phyloP scores from a whole-genome alignment of 768 basidiomycete genomes.

The Dioszegia hungarica region DNA sequence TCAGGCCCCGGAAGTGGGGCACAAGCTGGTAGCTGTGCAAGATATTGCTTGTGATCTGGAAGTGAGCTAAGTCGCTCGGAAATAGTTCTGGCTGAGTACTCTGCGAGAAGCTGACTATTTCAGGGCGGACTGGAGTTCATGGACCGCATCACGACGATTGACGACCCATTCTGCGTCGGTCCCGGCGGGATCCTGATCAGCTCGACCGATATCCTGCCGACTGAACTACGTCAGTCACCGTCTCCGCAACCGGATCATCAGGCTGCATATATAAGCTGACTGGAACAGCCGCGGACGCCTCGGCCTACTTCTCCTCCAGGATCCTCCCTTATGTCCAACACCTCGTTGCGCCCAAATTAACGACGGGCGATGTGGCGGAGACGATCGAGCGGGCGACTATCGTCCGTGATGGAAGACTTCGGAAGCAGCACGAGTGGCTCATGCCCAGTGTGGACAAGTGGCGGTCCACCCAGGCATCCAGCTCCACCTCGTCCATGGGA shows the following conservation, averaged over 20 bases:
- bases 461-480: background rate
- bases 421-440: conserved; percentile 60
- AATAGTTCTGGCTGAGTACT: no score
- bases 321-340: conserved; percentile 65
- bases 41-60: conserved; percentile 88
- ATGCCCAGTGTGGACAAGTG: conserved; percentile 51
- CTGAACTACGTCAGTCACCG: conserved; percentile 58
- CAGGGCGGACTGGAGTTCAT: conserved; percentile 84
- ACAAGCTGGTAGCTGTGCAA: conserved; percentile 58
- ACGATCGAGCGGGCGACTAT: conserved; percentile 70
- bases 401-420: conserved; percentile 58
- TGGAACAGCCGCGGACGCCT: conserved; percentile 62
- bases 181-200: conserved; percentile 63
- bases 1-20: conserved; percentile 55
- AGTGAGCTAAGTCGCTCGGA: conserved; percentile 48
- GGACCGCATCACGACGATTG: conserved; percentile 67
- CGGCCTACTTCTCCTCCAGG: conserved; percentile 64
- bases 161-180: conserved; percentile 60
- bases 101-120: background rate
- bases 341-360: conserved; percentile 54
- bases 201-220: conserved; percentile 85
- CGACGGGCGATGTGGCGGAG: conserved; percentile 41
- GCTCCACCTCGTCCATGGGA: background rate
- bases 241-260: background rate
- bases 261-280: background rate